These are phyloP conservation scores for Phialophora verrucosa DNA, from an alignment of 2,329 filamentous ascomycete species.

Conservation along the genomic window DNA sequence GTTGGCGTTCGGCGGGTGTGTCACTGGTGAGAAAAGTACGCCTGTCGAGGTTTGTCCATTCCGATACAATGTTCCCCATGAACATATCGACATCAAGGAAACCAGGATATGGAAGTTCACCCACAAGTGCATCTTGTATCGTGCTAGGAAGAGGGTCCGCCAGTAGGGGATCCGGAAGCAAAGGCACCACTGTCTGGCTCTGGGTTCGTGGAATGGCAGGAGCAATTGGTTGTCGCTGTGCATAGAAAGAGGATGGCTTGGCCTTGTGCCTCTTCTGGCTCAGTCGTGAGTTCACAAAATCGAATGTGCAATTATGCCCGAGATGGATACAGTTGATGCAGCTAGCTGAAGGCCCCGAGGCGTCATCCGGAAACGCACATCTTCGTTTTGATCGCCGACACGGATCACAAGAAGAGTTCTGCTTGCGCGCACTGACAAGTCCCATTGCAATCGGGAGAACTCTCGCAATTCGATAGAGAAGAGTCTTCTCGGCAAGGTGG, in stretches of 20 bases:
- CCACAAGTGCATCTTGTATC: constrained; percentile 8
- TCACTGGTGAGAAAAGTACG: not conserved
- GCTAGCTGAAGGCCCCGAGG: constrained; percentile 4
- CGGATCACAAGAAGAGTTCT: constrained; percentile 33
- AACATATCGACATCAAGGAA: constrained; percentile 24
- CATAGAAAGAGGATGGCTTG: constrained; percentile 2
- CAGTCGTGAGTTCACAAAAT: constrained; percentile 26
- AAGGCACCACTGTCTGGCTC: not conserved
- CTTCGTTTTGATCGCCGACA: constrained; percentile 29
- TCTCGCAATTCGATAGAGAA: not conserved
- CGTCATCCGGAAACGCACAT: constrained; percentile 15
- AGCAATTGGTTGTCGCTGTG: constrained; percentile 8
- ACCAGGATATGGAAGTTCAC: constrained; percentile 9
- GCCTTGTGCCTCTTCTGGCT: constrained; percentile 16
- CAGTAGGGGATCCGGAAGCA: not conserved
- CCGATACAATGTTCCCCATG: constrained; percentile 24
- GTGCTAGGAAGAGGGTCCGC: not conserved
- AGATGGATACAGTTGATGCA: constrained; percentile 27
- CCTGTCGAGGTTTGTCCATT: constrained; percentile 21
- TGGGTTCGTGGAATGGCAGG: constrained; percentile 4
- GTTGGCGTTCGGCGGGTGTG: not conserved
- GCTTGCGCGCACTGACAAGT: constrained; percentile 14
- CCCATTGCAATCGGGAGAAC: not conserved
- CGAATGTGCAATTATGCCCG: constrained; percentile 27
- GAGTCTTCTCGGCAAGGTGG: not conserved